Evolutionary conservation across 169 alveolate genomes (phyloP).

Genomic region (Toxoplasma gondii): DNA sequence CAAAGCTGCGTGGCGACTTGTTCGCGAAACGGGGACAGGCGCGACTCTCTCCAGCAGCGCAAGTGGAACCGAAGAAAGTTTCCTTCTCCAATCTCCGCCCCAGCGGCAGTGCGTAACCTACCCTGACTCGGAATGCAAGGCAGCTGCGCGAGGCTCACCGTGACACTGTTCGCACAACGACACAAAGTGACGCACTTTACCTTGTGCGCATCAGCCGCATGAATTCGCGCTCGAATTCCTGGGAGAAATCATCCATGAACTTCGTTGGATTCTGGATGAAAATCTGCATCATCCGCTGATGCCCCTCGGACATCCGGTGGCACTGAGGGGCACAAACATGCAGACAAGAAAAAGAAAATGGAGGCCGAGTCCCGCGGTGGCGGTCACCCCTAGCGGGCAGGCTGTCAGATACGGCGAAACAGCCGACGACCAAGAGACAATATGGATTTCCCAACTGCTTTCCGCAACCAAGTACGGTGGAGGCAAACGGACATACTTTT

Average conservation of each 20-base stretch:
- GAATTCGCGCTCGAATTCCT: slow-evolving; percentile 88
- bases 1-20: neutral
- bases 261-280: slow-evolving; percentile 90
- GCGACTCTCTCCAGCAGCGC: neutral
- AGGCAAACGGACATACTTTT: too few relatives aligned
- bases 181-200: slow-evolving; percentile 26
- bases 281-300: slow-evolving; percentile 92
- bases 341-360: neutral
- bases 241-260: slow-evolving; percentile 92
- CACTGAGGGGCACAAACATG: slow-evolving; percentile 75
- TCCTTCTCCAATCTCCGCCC: neutral
- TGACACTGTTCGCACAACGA: too few relatives aligned
- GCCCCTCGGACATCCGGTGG: slow-evolving; percentile 92
- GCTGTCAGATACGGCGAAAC: neutral
- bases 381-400: neutral
- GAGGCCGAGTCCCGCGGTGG: too few relatives aligned
- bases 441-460: too few relatives aligned
- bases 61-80: neutral
- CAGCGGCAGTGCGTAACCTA: too few relatives aligned
- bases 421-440: neutral
- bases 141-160: too few relatives aligned
- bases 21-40: neutral
- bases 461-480: too few relatives aligned
- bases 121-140: too few relatives aligned
- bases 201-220: slow-evolving; percentile 90